Base-by-base conservation (phyloP, 768 basidiomycete genomes). In the Tricholomella constricta region DNA sequence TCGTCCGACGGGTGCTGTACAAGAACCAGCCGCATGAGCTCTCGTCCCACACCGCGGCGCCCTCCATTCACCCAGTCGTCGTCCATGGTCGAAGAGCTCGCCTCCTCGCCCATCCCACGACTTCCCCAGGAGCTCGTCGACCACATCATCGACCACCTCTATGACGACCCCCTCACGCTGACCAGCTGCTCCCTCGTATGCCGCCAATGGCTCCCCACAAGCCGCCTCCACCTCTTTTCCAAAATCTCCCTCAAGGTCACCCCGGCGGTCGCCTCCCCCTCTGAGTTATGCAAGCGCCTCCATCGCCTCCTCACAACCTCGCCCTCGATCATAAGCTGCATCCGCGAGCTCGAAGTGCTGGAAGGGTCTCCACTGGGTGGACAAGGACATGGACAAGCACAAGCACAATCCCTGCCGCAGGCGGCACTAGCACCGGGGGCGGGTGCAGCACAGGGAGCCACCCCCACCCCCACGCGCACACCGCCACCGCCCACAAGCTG, bases 71-170 rank as follows among this genome's bases (percentile, higher is more conserved):
- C 34, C 25, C 34, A 57, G 34, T 48, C 56, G 40, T 29, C 6
- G 29, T 11, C 29, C 3, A 60, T 57, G 60, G 36, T 54, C 42
- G 22, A 35, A 34, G 51, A 51, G 47, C 25, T 44, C 40, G 38
- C 42, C 19, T n/a, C n/a, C n/a, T 51, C 44, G 19, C 37, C 57
- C 42, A 43, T 61, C 17, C 61, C 60, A 23, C 59, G 51, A 29
- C 69, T 78, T 9, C 77, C 77, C 1, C 77, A 78, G 58, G 77
- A 78, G 59, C 72, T 78, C 37, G 67, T 75, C n/a, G 78, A 78
- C 67, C 63, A 72, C 50, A 73, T 78, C 58, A 66, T 79, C 62
- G 78, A 78, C 66, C 67, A 77, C 55, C 65, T 78, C 31, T 60
- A 72, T 61, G 66, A 72, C 56, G 70, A 76, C 50, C 56, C 55